Percentiles rank a stretch among this genome's conserved stretches.
These are phyloP conservation scores for Pythium insidiosum DNA, from an alignment of 352 stramenopile genomes.

Conservation along the genomic window DNA sequence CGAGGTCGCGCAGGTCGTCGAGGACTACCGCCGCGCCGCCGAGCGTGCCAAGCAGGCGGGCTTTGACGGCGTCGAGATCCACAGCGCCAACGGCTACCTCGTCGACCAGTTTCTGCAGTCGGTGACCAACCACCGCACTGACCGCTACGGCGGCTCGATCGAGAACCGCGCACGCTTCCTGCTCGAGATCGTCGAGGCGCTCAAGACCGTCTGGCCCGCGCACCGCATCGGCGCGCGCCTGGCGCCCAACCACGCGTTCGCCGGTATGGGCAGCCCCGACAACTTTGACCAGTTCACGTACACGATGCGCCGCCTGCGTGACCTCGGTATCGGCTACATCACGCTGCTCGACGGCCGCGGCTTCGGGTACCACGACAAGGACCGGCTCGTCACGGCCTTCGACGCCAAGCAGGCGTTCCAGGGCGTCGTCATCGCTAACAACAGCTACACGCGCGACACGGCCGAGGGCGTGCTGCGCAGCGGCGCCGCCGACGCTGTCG, in stretches of 20 bases:
- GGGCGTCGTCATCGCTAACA: conserved; percentile 30
- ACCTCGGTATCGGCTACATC: conserved; percentile 30
- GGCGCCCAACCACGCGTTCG: conserved; percentile 25
- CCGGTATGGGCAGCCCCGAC: conserved; percentile 27
- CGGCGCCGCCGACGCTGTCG: conserved; percentile 17
- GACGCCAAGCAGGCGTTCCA: conserved; percentile 25
- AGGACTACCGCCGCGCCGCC: conserved; percentile 45
- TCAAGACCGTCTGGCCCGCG: conserved; percentile 8
- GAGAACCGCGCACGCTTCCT: too few relatives aligned
- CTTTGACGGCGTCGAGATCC: conserved; percentile 39
- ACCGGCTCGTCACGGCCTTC: conserved; percentile 12
- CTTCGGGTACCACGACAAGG: conserved; percentile 37
- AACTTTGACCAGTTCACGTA: conserved; percentile 28
- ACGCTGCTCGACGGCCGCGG: conserved; percentile 38
- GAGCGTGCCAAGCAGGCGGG: conserved; percentile 33
- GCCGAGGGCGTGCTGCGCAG: conserved; percentile 12
- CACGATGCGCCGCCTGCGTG: conserved; percentile 19
- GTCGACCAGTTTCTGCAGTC: conserved; percentile 75
- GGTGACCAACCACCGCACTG: conserved; percentile 47
- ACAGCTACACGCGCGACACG: conserved; percentile 18
- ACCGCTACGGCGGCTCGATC: conserved; percentile 69
- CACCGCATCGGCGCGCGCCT: conserved; percentile 7
- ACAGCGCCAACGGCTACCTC: conserved; percentile 83
- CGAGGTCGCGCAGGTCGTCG: conserved; percentile 43
- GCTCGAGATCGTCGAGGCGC: conserved; percentile 34